Evolutionary conservation across 441 rosid species (phyloP).

Genomic region (Gossypium davidsonii): DNA sequence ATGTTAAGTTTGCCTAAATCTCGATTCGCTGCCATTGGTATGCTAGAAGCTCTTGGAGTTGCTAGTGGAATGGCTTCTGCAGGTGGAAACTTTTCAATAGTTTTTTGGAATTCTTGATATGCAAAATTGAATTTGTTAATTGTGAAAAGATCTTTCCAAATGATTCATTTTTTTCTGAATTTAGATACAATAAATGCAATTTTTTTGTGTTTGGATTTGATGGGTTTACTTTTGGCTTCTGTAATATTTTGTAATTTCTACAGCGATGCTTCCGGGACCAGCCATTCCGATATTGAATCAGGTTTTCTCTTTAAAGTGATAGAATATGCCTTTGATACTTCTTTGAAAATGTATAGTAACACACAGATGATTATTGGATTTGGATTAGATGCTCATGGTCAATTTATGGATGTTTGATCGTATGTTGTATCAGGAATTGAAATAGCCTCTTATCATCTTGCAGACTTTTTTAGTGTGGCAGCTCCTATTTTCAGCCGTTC

Average conservation of each 20-base stretch:
- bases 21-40: constrained; percentile 59
- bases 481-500: constrained; percentile 52
- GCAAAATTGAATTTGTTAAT: neutral
- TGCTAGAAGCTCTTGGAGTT: constrained; percentile 70
- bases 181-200: neutral
- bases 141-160: neutral
- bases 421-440: neutral
- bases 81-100: constrained; percentile 30
- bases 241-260: constrained; percentile 15
- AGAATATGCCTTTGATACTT: neutral
- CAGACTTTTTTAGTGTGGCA: constrained; percentile 93
- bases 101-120: neutral
- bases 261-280: constrained; percentile 95
- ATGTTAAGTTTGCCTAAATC: constrained; percentile 65
- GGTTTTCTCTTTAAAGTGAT: constrained; percentile 29
- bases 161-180: neutral
- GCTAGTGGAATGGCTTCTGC: constrained; percentile 88
- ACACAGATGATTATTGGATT: neutral
- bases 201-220: neutral
- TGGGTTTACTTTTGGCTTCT: neutral
- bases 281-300: constrained; percentile 74
- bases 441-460: constrained; percentile 14
- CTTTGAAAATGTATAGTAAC: neutral
- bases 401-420: neutral
- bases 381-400: neutral